These are phyloP conservation scores for Globisporangium megalacanthum DNA, from an alignment of 352 stramenopile species.

Conservation along the genomic window DNA sequence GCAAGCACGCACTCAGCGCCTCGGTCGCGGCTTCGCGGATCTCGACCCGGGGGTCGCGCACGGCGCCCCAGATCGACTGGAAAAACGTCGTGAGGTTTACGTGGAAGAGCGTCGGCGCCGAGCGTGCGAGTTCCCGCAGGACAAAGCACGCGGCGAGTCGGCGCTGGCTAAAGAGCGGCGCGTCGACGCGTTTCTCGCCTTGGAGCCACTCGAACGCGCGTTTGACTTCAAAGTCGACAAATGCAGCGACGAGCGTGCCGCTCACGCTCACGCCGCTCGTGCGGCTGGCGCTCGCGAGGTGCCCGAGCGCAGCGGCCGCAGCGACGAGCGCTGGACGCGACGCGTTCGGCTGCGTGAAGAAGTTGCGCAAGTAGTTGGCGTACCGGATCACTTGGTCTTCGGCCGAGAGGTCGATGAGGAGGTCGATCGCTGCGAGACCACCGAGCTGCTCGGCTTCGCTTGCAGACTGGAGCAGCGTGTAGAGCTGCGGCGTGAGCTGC, in stretches of 20 bases:
- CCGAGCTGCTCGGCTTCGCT: conserved; percentile 68
- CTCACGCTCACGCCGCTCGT: conserved; percentile 75
- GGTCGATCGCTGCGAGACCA: conserved; percentile 66
- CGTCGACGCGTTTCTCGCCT: conserved; percentile 46
- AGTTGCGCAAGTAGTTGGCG: conserved; percentile 87
- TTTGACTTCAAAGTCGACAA: conserved; percentile 91
- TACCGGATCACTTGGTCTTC: conserved; percentile 89
- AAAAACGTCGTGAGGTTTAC: conserved; percentile 91
- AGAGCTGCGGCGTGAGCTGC: conserved; percentile 74
- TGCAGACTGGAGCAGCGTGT: conserved; percentile 55
- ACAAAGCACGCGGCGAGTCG: conserved; percentile 81
- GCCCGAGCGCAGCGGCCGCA: conserved; percentile 71
- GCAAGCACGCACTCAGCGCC: conserved; percentile 81
- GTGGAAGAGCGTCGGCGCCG: conserved; percentile 88
- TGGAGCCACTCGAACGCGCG: conserved; percentile 89
- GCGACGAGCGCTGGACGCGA: conserved; percentile 54
- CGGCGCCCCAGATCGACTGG: conserved; percentile 86
- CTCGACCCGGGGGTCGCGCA: conserved; percentile 67
- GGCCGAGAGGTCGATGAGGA: conserved; percentile 75
- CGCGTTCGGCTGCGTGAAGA: conserved; percentile 70
- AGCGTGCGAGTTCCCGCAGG: conserved; percentile 78
- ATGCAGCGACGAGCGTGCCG: conserved; percentile 82
- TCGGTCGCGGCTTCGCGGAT: conserved; percentile 81
- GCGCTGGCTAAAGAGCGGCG: conserved; percentile 64
- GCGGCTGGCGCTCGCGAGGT: conserved; percentile 64